Base-by-base conservation (phyloP, 192 early-diverging fungal genomes). In the Phycomyces nitens region DNA sequence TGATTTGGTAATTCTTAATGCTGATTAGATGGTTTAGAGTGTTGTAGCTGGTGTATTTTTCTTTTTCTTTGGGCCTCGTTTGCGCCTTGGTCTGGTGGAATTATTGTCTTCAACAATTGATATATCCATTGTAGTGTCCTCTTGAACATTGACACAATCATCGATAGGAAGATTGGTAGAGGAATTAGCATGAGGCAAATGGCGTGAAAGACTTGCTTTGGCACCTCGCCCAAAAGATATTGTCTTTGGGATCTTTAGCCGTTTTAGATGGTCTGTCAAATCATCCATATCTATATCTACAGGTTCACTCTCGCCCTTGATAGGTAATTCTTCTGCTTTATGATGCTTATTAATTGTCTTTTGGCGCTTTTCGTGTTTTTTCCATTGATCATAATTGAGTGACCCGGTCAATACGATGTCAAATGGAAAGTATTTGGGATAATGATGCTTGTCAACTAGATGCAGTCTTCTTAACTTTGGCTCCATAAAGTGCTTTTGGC, bases 381-480 rank as follows among this genome's bases (percentile, higher is more conserved):
- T 56, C n/a, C 71, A 65, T 54, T 65, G 56, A 12, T 40, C 66
- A 39, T 72, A 69, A 2, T 74, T 66, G 0, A 78, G 14, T 16
- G 73, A 65, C 5, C 82, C 82, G 1, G 72, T 78, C 7, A 66
- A 18, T 10, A 74, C 63, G 18, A 84, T 62, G 5, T 64, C 64
- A 68, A 85, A 85, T 10, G 80, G 74, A 66, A 81, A 85, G 21
- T 57, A 61, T 40, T 58, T 73, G 12, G 83, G 77, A 53, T 82
- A 85, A 3, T 71, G 40, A 49, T 85, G 83, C 26, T 82, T 79
- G 24, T 81, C 79, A 53, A 85, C 79, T 39, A 82, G 50, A 62
- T 85, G 83, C 23, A 71, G 29, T 34, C 71, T 67, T 24, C 83
- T 63, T 59, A 69, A 78, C 18, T 58, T 53, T n/a, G 71, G 60